Base-by-base conservation (phyloP, 176 grass and related monocot species). In the Avena eriantha region DNA sequence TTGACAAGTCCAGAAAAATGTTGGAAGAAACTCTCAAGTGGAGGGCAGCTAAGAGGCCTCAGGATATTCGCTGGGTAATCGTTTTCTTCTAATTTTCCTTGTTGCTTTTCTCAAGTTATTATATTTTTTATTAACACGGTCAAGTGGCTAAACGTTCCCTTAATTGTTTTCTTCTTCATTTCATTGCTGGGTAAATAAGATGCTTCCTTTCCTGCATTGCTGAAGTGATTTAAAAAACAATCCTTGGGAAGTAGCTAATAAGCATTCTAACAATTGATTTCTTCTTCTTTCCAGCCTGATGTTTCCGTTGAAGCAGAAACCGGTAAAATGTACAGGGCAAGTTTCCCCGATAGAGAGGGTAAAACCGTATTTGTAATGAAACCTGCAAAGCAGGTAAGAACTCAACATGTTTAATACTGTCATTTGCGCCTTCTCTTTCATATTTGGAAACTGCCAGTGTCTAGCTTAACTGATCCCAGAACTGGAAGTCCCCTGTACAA, bases 21-120 rank as follows among this genome's bases (percentile, higher is more conserved):
- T 88, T 99, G 61, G 85, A 96, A 84, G 94, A 94, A 84, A 93
- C 57, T 54, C 83, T 99, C 54, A 94, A 96, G 82, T 99, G 97
- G 97, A 91, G 97, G 87, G 84, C 59, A 72, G 85, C 84, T 81
- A 96, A 91, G 84, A 96, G 86, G 47, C 97, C 92, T 13, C 90
- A 99, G 43, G 92, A 88, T 78, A 99, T 96, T 73, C 76, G 73
- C 53, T 99, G 94, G 97, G 94, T 99, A 85, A 76, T 69, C 51
- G 8, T 4, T 22, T 19, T 71, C 55, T 73, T 9, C 68, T 68
- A 4, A 63, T 6, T 49, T 67, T 33, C 9, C 15, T 17, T 74
- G n/a, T 53, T 84, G 5, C 48, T 31, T 43, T 76, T 5, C 7
- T 77, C 17, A 46, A 43, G 24, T 71, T 6, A 51, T 71, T 6